A percentile compares a stretch with the other conserved stretches of the same genome.
Evolutionary conservation across 2,329 filamentous ascomycete genomes (phyloP).

Genomic region (Monosporascus sp.): DNA sequence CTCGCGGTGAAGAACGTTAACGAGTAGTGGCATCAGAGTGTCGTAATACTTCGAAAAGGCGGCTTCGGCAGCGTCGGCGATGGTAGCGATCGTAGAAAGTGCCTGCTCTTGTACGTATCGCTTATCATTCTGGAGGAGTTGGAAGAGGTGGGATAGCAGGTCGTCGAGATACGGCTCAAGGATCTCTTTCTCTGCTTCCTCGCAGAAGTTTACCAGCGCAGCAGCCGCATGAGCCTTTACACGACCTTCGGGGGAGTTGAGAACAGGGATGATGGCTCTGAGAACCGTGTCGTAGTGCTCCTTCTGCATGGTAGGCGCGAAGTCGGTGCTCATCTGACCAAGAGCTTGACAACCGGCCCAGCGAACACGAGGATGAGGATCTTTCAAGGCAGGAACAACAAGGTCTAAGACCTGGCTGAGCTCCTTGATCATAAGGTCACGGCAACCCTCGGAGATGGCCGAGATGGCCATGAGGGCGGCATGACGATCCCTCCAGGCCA

Average conservation of each 20-base stretch:
- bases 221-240: conserved; percentile 96
- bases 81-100: conserved; percentile 94
- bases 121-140: conserved; percentile 84
- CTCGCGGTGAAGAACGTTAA: conserved; percentile 82
- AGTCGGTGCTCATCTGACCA: conserved; percentile 99
- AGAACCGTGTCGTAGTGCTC: conserved; percentile 88
- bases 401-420: conserved; percentile 89
- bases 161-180: conserved; percentile 91
- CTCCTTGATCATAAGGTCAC: conserved; percentile 92
- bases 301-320: conserved; percentile 95
- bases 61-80: conserved; percentile 95
- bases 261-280: conserved; percentile 84
- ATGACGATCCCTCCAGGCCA: conserved; percentile 90
- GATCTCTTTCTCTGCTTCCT: conserved; percentile 89
- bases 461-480: conserved; percentile 98
- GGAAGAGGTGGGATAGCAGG: conserved; percentile 77
- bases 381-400: conserved; percentile 85
- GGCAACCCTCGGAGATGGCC: conserved; percentile 94
- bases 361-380: conserved; percentile 87
- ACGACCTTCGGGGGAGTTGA: conserved; percentile 82
- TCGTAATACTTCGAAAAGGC: conserved; percentile 95
- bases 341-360: conserved; percentile 98
- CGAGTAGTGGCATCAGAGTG: conserved; percentile 88
- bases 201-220: conserved; percentile 98
- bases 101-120: conserved; percentile 97